Evolutionary conservation across 1,139 yeast genomes (phyloP).

Genomic region (Geotrichum histeridarum): DNA sequence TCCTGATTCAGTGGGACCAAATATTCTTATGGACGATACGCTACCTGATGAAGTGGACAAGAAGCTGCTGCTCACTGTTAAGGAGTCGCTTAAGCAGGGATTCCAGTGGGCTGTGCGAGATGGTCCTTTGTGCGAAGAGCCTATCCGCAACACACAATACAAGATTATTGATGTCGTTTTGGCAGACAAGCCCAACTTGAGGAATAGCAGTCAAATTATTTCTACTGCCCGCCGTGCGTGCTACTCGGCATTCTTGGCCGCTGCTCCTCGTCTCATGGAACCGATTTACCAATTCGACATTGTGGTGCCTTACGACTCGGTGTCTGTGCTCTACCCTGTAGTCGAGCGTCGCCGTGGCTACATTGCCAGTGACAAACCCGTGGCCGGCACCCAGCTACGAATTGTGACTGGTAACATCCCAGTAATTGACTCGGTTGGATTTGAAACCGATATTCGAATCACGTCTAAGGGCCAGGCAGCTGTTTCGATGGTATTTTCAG

Average conservation of each 20-base stretch:
- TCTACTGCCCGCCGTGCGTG: constrained; percentile 84
- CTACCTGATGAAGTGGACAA: constrained; percentile 67
- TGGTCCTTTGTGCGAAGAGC: constrained; percentile 89
- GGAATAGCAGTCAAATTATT: constrained; percentile 69
- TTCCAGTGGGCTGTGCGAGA: constrained; percentile 79
- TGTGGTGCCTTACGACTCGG: constrained; percentile 49
- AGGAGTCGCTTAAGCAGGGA: constrained; percentile 62
- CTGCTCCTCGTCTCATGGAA: constrained; percentile 75
- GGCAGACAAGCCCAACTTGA: constrained; percentile 45
- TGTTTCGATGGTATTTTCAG: constrained; percentile 58
- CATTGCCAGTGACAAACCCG: constrained; percentile 47
- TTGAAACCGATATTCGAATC: constrained; percentile 78
- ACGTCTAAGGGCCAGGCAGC: constrained; percentile 75
- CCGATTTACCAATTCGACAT: constrained; percentile 68
- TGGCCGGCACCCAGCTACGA: constrained; percentile 71
- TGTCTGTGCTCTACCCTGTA: constrained; percentile 47
- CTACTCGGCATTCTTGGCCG: constrained; percentile 72
- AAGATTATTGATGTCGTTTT: constrained; percentile 60
- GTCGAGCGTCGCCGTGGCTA: constrained; percentile 66
- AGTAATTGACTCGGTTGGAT: constrained; percentile 83
- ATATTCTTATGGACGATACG: constrained; percentile 72
- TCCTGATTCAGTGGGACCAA: constrained; percentile 52
- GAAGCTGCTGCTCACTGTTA: constrained; percentile 43
- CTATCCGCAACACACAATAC: constrained; percentile 66
- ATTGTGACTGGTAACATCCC: constrained; percentile 66